Base-by-base conservation (phyloP, 2,329 filamentous ascomycete genomes). In the Blumeria hordei region DNA sequence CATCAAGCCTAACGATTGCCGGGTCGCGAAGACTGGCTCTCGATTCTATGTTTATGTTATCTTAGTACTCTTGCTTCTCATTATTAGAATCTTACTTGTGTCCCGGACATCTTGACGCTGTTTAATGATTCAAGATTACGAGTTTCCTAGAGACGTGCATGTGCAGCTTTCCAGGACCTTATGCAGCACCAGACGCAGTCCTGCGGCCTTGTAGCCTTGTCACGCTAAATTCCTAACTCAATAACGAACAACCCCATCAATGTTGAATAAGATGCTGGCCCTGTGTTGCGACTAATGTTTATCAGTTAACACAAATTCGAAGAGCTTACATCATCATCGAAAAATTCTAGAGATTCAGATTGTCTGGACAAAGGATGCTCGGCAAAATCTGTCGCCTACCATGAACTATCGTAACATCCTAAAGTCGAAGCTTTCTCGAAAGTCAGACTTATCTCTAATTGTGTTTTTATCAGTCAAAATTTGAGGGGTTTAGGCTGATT, bases 11-110 rank as follows among this genome's bases (percentile, higher is more conserved):
- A 98, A 75, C 68, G 88, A 94, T 74, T 98, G 92, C 65, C 92
- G 86, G 67, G 92, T 98, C 65, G 92, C 86, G 71, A 98, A 98
- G 71, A 98, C 90, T 66, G 88, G 77, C 72, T 98, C 92, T 69
- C 92, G 81, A 69, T 90, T 87, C 88, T 94, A 68, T 56, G 64
- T 58, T 59, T 58, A 49, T 54, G 55, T 61, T 54, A 62, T 57
- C 55, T 54, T 21, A 55, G 39, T 32, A 16, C 2, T 16, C 33
- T 33, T 28, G 32, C 14, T 55, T 45, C 45, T 44, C 55, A 55
- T 55, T 28, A 28, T 28, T 28, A 44, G 50, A 56, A 55, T 57
- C 61, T 60, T 65, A 76, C 74, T 64, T 64, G 70, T 64, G 72
- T 71, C 66, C 74, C 74, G 59, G 74, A 76, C 74, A 76, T 76